phyloP scores from a whole-genome alignment of 2,329 filamentous ascomycete species.

The Pseudogymnoascus destructans region DNA sequence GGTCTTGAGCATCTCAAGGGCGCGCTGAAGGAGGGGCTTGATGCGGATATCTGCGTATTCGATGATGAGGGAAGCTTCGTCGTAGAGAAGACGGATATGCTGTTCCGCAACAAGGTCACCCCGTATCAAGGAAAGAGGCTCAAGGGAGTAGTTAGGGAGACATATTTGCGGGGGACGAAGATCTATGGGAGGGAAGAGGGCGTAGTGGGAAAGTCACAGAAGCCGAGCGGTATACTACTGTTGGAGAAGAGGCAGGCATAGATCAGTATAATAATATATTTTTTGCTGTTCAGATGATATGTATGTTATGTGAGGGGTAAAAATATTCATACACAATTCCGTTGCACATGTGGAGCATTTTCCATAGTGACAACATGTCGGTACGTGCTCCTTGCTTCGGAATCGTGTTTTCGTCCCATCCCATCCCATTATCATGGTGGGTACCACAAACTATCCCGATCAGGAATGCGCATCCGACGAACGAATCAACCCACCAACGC shows the following conservation, averaged over 20 bases:
- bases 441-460: conserved; percentile 4
- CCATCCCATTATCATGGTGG: neutral
- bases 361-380: neutral
- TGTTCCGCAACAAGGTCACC: conserved; percentile 37
- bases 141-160: conserved; percentile 33
- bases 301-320: neutral
- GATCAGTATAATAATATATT: neutral
- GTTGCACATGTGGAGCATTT: neutral
- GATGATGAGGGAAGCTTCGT: conserved; percentile 72
- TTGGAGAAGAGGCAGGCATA: conserved; percentile 30
- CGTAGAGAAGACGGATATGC: conserved; percentile 65
- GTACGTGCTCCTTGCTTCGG: neutral
- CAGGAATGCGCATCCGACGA: neutral
- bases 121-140: conserved; percentile 47
- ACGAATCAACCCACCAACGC: neutral
- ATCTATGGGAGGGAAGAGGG: conserved; percentile 21
- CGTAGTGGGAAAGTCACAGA: conserved; percentile 37
- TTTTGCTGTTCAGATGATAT: conserved; percentile 1
- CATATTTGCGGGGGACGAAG: conserved; percentile 24
- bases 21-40: conserved; percentile 65
- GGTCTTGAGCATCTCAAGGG: conserved; percentile 73
- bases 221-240: conserved; percentile 36
- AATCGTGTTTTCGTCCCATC: neutral
- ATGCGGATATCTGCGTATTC: conserved; percentile 86
- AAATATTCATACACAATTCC: neutral